Evolutionary conservation across 352 stramenopile genomes (phyloP).

Genomic region (Phytophthora multivora): DNA sequence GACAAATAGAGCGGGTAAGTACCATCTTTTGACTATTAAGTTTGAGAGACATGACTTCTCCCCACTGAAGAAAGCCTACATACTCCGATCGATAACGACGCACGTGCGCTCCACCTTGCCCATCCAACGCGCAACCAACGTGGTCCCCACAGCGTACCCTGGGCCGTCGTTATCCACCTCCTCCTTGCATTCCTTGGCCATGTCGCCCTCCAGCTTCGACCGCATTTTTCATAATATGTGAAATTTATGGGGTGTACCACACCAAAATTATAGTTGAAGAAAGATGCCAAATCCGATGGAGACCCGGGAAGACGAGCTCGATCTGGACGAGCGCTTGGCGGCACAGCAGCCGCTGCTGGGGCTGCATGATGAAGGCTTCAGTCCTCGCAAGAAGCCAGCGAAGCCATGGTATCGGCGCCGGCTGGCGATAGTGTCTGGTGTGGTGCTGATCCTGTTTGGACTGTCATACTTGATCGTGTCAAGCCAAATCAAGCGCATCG

Average conservation of each 20-base stretch:
- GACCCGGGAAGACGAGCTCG: constrained; percentile 18
- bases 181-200: constrained; percentile 18
- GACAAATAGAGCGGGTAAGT: constrained; percentile 24
- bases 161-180: constrained; percentile 22
- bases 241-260: neutral
- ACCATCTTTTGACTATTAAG: constrained; percentile 15
- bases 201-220: constrained; percentile 10
- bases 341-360: constrained; percentile 38
- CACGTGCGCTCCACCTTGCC: constrained; percentile 79
- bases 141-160: constrained; percentile 62
- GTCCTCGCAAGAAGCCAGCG: neutral
- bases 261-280: constrained; percentile 12
- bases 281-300: constrained; percentile 12
- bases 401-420: constrained; percentile 36
- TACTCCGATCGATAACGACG: constrained; percentile 81
- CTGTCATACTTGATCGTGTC: constrained; percentile 48
- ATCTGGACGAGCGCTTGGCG: constrained; percentile 32
- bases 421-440: constrained; percentile 13
- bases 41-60: neutral
- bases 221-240: constrained; percentile 22
- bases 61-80: constrained; percentile 5
- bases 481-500: constrained; percentile 62
- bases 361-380: constrained; percentile 15
- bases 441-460: constrained; percentile 32
- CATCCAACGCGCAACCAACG: constrained; percentile 77